A percentile compares a stretch with the other conserved stretches of the same genome.
phyloP scores from a whole-genome alignment of 768 basidiomycete species.

The Leucocoprinus birnbaumii region DNA sequence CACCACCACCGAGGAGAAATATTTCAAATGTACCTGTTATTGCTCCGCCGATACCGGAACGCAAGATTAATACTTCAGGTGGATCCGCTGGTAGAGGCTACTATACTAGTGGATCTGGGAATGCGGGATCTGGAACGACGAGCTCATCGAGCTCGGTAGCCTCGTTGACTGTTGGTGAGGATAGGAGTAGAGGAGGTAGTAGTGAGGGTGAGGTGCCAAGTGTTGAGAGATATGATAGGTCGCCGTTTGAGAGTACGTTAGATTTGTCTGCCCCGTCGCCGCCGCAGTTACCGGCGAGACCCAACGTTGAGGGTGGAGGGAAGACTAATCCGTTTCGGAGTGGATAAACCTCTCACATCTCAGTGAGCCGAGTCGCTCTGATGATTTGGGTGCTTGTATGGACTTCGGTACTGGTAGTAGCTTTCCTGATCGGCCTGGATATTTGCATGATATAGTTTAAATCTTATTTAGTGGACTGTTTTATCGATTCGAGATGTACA shows the following conservation, averaged over 20 bases:
- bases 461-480: too few relatives aligned
- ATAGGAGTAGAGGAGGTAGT: too few relatives aligned
- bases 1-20: conserved; percentile 56
- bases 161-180: conserved; percentile 29
- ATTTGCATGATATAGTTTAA: too few relatives aligned
- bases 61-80: conserved; percentile 19
- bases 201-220: too few relatives aligned
- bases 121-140: not conserved
- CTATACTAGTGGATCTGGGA: not conserved
- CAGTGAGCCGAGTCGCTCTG: too few relatives aligned
- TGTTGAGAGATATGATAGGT: conserved; percentile 37
- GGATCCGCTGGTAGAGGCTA: not conserved
- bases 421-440: too few relatives aligned
- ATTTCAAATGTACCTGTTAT: conserved; percentile 22
- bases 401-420: too few relatives aligned
- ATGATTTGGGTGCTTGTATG: too few relatives aligned
- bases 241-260: conserved; percentile 64
- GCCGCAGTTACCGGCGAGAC: not conserved
- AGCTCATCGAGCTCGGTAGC: conserved; percentile 3
- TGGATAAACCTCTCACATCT: too few relatives aligned
- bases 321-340: conserved; percentile 53
- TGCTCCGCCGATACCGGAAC: conserved; percentile 50
- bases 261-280: conserved; percentile 32
- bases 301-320: conserved; percentile 1
- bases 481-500: too few relatives aligned